Percentiles rank a stretch among this genome's conserved stretches.
Conservation (phyloP, 805 yeast species). For the Metschnikowia drakensbergensis region DNA sequence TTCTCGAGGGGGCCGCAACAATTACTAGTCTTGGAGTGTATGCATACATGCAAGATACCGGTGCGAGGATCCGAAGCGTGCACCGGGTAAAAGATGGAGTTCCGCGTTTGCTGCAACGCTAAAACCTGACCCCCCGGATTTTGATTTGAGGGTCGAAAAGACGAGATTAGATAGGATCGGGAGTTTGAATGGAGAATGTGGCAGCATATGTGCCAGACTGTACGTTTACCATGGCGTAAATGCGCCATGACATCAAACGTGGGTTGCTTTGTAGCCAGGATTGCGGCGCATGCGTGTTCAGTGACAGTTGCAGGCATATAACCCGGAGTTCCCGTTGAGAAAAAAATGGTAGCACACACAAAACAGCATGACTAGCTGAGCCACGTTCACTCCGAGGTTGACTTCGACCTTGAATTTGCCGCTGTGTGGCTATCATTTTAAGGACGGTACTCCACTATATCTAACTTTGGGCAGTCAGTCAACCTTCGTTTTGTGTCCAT, state of each 20-base stretch:
- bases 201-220: too few relatives aligned
- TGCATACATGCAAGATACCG: not conserved
- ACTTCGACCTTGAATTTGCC: not conserved
- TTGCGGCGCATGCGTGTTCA: conserved; percentile 2
- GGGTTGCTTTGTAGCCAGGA: not conserved
- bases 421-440: not conserved
- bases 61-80: not conserved
- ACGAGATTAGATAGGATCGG: too few relatives aligned
- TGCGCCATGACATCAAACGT: not conserved
- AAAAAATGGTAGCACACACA: not conserved
- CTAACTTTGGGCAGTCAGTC: too few relatives aligned
- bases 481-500: too few relatives aligned
- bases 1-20: not conserved
- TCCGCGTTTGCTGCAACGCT: conserved; percentile 1
- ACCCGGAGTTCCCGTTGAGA: not conserved
- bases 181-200: too few relatives aligned
- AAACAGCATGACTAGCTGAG: not conserved
- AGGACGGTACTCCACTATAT: too few relatives aligned
- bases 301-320: not conserved
- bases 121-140: not conserved
- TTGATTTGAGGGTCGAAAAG: not conserved
- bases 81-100: not conserved
- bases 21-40: not conserved
- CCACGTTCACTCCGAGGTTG: not conserved
- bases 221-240: too few relatives aligned